Conservation (phyloP, 129 eudicot species). For the Apium graveolens region DNA sequence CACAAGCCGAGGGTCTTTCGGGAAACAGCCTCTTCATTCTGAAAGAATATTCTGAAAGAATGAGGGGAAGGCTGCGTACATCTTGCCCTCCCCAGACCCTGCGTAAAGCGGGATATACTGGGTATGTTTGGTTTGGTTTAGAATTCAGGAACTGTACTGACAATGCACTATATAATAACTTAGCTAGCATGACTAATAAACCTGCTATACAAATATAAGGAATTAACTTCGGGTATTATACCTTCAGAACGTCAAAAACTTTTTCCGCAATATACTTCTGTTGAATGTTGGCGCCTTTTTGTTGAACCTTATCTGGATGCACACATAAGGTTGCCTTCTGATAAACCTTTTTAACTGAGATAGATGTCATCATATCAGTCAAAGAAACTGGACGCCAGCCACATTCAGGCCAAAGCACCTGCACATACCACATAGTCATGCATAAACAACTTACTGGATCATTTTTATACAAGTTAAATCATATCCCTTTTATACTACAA, state of each 20-base stretch:
- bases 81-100: no score
- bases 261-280: slow-evolving; percentile 89
- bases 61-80: no score
- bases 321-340: slow-evolving; percentile 72
- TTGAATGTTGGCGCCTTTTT: slow-evolving; percentile 72
- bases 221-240: slow-evolving; percentile 6
- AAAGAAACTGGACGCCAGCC: slow-evolving; percentile 81
- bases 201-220: neutral
- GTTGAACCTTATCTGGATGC: slow-evolving; percentile 98
- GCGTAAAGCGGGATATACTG: no score
- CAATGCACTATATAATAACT: neutral
- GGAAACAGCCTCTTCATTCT: no score
- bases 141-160: neutral
- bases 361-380: slow-evolving; percentile 82
- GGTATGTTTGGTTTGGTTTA: no score
- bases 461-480: neutral
- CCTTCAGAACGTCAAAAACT: slow-evolving; percentile 86
- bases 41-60: no score
- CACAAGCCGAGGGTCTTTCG: no score
- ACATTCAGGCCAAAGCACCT: slow-evolving; percentile 83
- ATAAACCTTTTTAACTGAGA: slow-evolving; percentile 73
- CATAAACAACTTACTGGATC: neutral
- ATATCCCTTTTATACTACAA: neutral
- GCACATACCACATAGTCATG: slow-evolving; percentile 22
- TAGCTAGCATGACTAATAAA: neutral